Conservation (phyloP, 2,329 filamentous ascomycete genomes). For the Coniochaeta sp. region DNA sequence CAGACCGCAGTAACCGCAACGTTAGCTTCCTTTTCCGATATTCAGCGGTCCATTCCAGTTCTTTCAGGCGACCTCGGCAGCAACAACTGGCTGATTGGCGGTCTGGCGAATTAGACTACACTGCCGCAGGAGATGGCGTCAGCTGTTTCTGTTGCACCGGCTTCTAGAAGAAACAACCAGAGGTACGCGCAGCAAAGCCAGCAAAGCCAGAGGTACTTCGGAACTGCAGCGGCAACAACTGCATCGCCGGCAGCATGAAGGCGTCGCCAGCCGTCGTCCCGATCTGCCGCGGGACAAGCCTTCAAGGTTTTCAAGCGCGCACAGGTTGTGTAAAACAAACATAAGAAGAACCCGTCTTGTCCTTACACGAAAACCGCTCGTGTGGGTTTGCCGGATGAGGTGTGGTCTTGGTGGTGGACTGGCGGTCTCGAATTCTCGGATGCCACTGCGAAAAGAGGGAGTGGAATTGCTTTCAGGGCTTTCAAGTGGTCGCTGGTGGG, state of each 20-base stretch:
- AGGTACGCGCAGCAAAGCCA: too few species aligned
- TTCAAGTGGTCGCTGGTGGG: background rate
- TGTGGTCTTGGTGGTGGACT: background rate
- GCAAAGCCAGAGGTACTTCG: too few species aligned
- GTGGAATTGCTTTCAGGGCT: background rate
- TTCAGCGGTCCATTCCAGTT: background rate
- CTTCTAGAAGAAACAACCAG: slow-evolving; percentile 1
- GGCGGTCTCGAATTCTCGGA: background rate
- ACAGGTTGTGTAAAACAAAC: too few species aligned
- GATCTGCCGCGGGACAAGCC: too few species aligned
- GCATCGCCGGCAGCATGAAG: too few species aligned
- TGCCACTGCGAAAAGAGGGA: too few species aligned
- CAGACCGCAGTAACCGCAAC: background rate
- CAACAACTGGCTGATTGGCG: background rate
- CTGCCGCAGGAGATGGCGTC: too few species aligned
- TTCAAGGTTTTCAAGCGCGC: too few species aligned
- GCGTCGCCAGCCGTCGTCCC: background rate
- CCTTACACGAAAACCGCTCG: background rate
- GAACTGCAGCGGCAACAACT: too few species aligned
- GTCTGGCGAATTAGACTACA: background rate
- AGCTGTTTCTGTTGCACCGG: background rate
- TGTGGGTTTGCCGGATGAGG: background rate
- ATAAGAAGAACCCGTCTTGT: background rate
- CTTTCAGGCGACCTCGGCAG: background rate
- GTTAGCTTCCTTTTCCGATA: background rate